phyloP scores from a whole-genome alignment of 164 flowering plant species.

The Magnolia changhungtana region DNA sequence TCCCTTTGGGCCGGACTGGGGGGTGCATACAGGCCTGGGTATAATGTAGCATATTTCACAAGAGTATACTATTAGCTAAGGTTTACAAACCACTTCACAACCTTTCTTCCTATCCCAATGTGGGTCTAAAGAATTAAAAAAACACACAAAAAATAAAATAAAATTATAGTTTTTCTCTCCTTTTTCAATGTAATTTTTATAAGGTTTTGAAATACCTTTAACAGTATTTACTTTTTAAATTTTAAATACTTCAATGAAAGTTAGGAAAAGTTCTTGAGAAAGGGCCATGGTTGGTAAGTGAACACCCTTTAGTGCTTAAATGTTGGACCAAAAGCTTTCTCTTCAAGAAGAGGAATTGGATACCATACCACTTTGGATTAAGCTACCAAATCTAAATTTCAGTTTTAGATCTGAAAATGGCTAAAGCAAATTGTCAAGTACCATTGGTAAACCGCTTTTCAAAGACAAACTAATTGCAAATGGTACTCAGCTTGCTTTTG shows the following conservation, averaged over 20 bases:
- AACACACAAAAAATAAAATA: no score
- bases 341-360: background rate
- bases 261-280: background rate
- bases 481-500: background rate
- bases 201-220: no score
- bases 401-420: background rate
- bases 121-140: no score
- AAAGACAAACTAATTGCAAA: background rate
- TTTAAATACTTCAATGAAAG: background rate
- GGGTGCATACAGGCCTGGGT: no score
- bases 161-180: no score
- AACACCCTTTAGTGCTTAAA: background rate
- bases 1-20: no score
- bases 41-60: no score
- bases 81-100: no score
- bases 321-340: background rate
- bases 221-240: no score
- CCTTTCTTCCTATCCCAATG: no score
- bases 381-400: background rate
- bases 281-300: background rate
- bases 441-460: background rate
- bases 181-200: no score
- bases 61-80: no score
- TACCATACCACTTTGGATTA: background rate
- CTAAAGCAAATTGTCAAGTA: background rate